Conservation (phyloP, 2,329 filamentous ascomycete genomes). For the Epichloe sp. region DNA sequence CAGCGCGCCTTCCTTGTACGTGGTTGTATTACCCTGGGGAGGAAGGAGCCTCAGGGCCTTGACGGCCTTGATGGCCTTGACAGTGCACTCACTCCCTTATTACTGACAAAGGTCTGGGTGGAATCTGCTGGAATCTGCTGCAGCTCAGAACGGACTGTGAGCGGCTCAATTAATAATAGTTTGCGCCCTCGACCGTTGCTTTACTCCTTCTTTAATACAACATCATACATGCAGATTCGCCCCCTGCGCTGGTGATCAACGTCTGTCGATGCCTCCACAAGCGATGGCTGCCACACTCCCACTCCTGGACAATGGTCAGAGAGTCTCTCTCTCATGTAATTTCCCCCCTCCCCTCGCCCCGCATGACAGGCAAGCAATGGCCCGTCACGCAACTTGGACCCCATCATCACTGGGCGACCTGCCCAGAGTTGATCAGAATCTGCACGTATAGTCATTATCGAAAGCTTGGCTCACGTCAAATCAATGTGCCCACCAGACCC, state of each 20-base stretch:
- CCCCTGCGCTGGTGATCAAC: constrained; percentile 1
- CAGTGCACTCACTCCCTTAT: not conserved
- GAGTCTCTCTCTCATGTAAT: too few relatives aligned
- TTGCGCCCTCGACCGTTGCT: too few relatives aligned
- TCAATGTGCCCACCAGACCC: not conserved
- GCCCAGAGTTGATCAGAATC: not conserved
- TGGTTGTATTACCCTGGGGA: not conserved
- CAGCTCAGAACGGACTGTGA: too few relatives aligned
- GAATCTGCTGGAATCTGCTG: too few relatives aligned
- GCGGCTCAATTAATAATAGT: too few relatives aligned
- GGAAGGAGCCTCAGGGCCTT: not conserved
- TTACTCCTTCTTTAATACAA: too few relatives aligned
- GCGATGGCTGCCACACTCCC: not conserved
- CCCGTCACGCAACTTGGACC: not conserved
- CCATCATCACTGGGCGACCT: not conserved
- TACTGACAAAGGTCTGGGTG: too few relatives aligned
- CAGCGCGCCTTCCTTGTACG: not conserved
- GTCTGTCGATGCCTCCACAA: not conserved
- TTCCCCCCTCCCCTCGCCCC: too few relatives aligned
- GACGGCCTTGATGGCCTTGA: too few relatives aligned
- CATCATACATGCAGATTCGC: not conserved
- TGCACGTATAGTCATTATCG: not conserved
- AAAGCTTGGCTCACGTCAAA: not conserved
- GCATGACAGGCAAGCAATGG: not conserved
- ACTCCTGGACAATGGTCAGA: too few relatives aligned